Evolutionary conservation across 352 stramenopile genomes (phyloP).

Genomic region (Peronosclerospora sorghi): DNA sequence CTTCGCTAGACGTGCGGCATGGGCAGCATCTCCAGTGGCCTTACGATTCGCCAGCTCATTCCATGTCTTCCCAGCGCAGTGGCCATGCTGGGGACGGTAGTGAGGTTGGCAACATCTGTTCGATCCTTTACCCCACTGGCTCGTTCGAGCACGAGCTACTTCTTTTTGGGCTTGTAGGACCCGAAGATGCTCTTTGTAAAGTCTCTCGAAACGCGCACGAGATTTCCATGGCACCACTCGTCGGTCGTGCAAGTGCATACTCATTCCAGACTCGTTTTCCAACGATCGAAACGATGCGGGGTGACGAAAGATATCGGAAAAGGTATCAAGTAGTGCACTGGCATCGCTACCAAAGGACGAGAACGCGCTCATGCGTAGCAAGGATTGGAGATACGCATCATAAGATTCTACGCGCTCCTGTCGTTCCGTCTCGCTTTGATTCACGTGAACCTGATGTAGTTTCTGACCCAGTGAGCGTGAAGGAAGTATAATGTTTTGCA

Average conservation of each 20-base stretch:
- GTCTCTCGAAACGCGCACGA: conserved; percentile 36
- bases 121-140: conserved; percentile 2
- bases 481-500: conserved; percentile 44
- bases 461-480: conserved; percentile 8
- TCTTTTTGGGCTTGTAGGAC: conserved; percentile 21
- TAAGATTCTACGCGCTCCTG: conserved; percentile 26
- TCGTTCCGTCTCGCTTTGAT: conserved; percentile 22
- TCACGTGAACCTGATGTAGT: conserved; percentile 10
- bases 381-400: conserved; percentile 38
- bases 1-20: too few species aligned
- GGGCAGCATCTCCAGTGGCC: too few species aligned
- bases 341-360: conserved; percentile 45
- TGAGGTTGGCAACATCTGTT: conserved; percentile 5
- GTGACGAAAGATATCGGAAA: conserved; percentile 54
- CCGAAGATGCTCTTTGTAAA: conserved; percentile 40
- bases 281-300: conserved; percentile 33
- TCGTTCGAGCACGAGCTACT: conserved; percentile 1
- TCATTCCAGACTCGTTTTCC: conserved; percentile 34
- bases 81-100: too few species aligned
- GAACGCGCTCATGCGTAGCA: conserved; percentile 41
- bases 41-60: too few species aligned
- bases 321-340: conserved; percentile 48
- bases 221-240: conserved; percentile 41
- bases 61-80: too few species aligned
- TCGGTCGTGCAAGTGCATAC: conserved; percentile 35